Evolutionary conservation across 2,329 filamentous ascomycete species (phyloP).

Genomic region (Didymella segeticola): DNA sequence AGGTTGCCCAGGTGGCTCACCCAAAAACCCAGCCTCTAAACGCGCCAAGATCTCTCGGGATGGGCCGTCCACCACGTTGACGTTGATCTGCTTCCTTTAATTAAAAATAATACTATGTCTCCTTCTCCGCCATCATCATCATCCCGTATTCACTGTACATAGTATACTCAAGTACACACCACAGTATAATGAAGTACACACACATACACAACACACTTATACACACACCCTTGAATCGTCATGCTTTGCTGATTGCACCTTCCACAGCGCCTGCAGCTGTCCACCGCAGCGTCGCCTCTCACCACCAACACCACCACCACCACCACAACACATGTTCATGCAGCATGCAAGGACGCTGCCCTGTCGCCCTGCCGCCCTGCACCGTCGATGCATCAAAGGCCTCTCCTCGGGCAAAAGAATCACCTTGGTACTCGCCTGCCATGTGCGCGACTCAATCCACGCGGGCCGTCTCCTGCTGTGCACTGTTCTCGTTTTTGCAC

Average conservation of each 20-base stretch:
- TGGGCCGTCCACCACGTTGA: slow-evolving; percentile 9
- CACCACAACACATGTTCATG: not conserved
- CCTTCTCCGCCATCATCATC: too few species aligned
- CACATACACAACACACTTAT: slow-evolving; percentile 7
- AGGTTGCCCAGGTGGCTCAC: slow-evolving; percentile 11
- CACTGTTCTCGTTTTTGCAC: slow-evolving; percentile 6
- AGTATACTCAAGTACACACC: too few species aligned
- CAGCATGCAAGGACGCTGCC: slow-evolving; percentile 13
- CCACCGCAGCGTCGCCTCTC: slow-evolving; percentile 7
- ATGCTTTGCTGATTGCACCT: slow-evolving; percentile 6
- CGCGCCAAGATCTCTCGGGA: slow-evolving; percentile 13
- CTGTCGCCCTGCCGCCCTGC: not conserved
- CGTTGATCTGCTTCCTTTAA: slow-evolving; percentile 21
- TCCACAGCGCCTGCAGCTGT: slow-evolving; percentile 10
- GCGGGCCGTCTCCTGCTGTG: slow-evolving; percentile 26
- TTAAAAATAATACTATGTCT: too few species aligned
- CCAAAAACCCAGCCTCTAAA: not conserved
- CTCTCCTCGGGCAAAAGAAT: slow-evolving; percentile 32
- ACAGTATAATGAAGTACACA: too few species aligned
- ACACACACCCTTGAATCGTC: not conserved
- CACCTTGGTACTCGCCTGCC: slow-evolving; percentile 23
- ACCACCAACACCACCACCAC: not conserved
- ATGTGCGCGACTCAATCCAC: slow-evolving; percentile 20
- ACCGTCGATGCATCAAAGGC: not conserved
- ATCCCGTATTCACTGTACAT: too few species aligned